Conservation (phyloP, 345 rosid species). For the Kernera saxatilis region DNA sequence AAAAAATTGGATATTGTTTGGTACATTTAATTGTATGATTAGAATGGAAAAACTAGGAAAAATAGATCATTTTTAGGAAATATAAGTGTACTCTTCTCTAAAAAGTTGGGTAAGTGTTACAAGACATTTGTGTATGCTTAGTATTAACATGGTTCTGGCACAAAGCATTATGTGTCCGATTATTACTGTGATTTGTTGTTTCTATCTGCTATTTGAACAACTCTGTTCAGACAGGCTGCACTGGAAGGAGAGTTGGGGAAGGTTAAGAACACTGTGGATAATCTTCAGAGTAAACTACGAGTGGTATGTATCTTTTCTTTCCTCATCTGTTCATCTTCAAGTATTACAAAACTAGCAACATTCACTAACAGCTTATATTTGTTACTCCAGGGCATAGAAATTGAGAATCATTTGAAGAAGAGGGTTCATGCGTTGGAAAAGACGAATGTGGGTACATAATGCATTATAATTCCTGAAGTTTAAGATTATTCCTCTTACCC, state of each 20-base stretch:
- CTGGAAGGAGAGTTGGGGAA: slow-evolving; percentile 76
- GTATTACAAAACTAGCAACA: neutral
- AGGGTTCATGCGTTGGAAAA: slow-evolving; percentile 66
- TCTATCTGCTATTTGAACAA: slow-evolving; percentile 46
- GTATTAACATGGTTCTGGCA: slow-evolving; percentile 7
- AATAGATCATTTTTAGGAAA: neutral
- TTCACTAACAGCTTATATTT: slow-evolving; percentile 21
- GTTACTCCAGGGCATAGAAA: slow-evolving; percentile 72
- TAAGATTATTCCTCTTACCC: neutral
- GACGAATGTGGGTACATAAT: slow-evolving; percentile 58
- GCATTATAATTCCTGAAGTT: neutral
- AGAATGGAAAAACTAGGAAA: no score
- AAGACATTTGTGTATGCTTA: neutral
- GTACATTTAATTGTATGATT: neutral
- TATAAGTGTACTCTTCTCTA: neutral
- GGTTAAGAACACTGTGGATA: slow-evolving; percentile 51
- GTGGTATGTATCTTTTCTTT: slow-evolving; percentile 50
- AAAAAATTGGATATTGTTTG: neutral
- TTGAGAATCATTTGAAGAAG: slow-evolving; percentile 91
- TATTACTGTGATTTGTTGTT: neutral
- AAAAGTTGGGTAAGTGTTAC: neutral
- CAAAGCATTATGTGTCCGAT: neutral
- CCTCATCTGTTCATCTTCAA: neutral
- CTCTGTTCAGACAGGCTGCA: slow-evolving; percentile 90
- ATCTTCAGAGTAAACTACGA: slow-evolving; percentile 65